Evolutionary conservation across 441 rosid genomes (phyloP), one percentile per base, ranked within the genome.

Genomic region (Euphorbia corollata): DNA sequence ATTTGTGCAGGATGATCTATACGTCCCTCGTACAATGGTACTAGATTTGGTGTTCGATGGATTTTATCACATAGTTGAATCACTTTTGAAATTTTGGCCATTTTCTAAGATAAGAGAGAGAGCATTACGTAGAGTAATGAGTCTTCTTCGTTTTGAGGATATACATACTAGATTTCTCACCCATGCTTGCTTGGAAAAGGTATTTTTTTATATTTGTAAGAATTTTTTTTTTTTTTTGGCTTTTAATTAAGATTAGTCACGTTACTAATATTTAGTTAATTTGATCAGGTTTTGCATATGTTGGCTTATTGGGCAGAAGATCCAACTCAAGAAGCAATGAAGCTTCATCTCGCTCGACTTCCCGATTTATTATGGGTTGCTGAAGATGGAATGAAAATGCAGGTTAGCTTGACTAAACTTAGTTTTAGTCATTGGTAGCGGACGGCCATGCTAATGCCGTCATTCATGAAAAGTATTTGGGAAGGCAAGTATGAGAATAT

Each of bases 311-410:
- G 97, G 98, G 90, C 82, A 67, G 96, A 92, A 75, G 90, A 92
- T 74, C 92, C 96, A 58, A 85, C 82, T 73, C 86, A 94, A 64
- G 95, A 92, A 75, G 95, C 92, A 65, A 89, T 84, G 71, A 87
- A 87, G 65, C 72, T 81, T 79, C 96, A 92, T 73, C 78, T 92
- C 61, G 91, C 96, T 60, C 81, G 96, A 76, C 70, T 92, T 59
- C 61, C 78, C 76, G 96, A 89, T 73, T 84, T 75, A 61, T 55
- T 87, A 58, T 92, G 98, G 98, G 2, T 92, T 77, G 96, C 98
- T 58, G 98, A 92, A 83, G 98, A 92, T 82, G 96, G 96, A 69
- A 84, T 89, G 95, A 92, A 92, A 83, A 79, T 86, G 88, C 92
- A 89, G 96, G 96, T 85, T 19, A 6, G 6, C 2, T 56, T 15